Conservation (phyloP, 352 stramenopile genomes). For the Pythium folliculosum region DNA sequence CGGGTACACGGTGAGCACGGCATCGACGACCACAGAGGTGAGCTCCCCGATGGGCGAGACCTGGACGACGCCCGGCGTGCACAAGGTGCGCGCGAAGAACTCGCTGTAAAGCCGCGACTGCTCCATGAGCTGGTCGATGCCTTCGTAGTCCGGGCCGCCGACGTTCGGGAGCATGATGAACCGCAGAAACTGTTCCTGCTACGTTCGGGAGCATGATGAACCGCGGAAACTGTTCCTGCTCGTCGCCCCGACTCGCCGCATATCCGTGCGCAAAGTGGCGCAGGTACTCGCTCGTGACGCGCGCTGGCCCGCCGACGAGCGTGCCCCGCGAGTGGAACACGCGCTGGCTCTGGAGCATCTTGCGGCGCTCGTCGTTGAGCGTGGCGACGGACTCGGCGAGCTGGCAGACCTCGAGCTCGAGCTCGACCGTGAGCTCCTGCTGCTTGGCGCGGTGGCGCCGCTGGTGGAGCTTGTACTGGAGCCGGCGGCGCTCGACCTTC, state of each 20-base stretch:
- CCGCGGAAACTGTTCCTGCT: conserved; percentile 45
- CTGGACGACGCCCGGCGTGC: conserved; percentile 32
- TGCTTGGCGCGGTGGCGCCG: conserved; percentile 68
- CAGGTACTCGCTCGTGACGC: conserved; percentile 55
- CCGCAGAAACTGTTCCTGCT: conserved; percentile 45
- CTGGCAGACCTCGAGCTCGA: conserved; percentile 36
- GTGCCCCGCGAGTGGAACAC: conserved; percentile 6
- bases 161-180: conserved; percentile 49
- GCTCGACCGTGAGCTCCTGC: conserved; percentile 27
- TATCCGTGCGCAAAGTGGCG: conserved; percentile 34
- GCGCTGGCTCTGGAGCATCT: neutral
- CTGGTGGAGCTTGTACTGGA: conserved; percentile 77
- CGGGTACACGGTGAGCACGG: conserved; percentile 37
- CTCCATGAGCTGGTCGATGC: conserved; percentile 44
- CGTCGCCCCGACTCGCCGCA: conserved; percentile 15
- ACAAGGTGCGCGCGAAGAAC: conserved; percentile 44
- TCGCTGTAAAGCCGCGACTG: conserved; percentile 52
- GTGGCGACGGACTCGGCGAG: conserved; percentile 41
- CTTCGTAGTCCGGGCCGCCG: conserved; percentile 46
- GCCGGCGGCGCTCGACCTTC: conserved; percentile 48
- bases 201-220: conserved; percentile 49
- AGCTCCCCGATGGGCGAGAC: conserved; percentile 41
- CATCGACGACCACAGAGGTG: conserved; percentile 54
- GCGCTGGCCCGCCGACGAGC: conserved; percentile 31
- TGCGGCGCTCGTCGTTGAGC: conserved; percentile 31